Evolutionary conservation across 441 rosid species (phyloP), one percentile per base, ranked within the genome.

Genomic region (Populus trichocarpa): DNA sequence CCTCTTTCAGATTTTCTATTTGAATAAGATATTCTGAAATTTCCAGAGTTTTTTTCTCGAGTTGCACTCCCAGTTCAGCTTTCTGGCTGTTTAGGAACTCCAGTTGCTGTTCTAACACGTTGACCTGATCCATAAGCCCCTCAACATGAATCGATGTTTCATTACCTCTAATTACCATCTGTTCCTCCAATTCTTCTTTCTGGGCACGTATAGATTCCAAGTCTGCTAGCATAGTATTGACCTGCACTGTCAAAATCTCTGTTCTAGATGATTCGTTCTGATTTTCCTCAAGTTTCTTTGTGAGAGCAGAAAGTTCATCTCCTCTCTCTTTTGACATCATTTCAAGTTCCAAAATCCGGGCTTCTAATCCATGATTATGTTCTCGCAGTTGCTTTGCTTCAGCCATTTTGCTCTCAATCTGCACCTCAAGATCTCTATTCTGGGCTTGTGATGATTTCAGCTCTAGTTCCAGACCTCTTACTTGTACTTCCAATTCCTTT

Each of bases 381-480:
- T 71, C 89, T 71, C 61, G 88, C 82, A 89, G 80, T 77, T 84
- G 89, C 71, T 86, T 84, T 74, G 75, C 86, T 87, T 86, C 91
- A 28, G 84, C 64, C 73, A 83, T 74, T 81, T 84, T 90, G 80
- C 82, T 81, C 82, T 88, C 96, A 79, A 84, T 81, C 81, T 84
- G 89, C 80, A 82, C 74, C 78, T 89, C 90, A 85, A 87, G 73
- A 59, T 89, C 89, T 81, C 85, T 86, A 64, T 80, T 86, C 77
- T 75, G 83, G 73, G 86, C 73, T 78, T 59, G 80, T 72, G 81
- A 67, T 33, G 93, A 87, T 78, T 82, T 88, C 78, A 90, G 81
- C 85, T 92, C 90, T 80, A 84, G 83, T 79, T 91, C 89, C 64
- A 88, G 84, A 82, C 85, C 78, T 59, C 84, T 85, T 36, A 89